Evolutionary conservation across 164 flowering plant species (phyloP), one percentile per base, ranked within the genome.

Genomic region (Chimonanthus salicifolius): DNA sequence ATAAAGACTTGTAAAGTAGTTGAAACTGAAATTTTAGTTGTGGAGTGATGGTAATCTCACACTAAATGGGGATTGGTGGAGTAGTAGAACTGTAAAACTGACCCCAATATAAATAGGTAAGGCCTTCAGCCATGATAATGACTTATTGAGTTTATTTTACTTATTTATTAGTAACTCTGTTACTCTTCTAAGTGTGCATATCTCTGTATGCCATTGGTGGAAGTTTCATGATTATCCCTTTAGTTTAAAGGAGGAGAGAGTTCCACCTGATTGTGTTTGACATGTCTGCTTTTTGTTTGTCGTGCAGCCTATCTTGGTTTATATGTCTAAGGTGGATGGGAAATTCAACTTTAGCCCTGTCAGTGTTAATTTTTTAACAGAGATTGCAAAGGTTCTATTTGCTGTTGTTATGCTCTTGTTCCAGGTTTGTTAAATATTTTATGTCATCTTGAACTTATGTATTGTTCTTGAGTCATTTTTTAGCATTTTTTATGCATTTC

Each of bases 271-370:
- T 6, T 3, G n/a, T 18, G 16, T 3, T 48, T 47, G 68, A n/a
- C 7, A 3, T 48, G 18, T 60, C 67, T 58, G 43, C 50, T 71
- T 46, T 18, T 68, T 68, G 69, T 68, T 72, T 76, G 71, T 79
- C 6, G 75, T 78, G 80, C 87, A 94, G 99, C 99, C 99, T 64
- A 84, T 94, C 69, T 81, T 94, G 84, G 99, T 94, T 62, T 94
- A 78, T 81, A 92, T 91, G 97, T 94, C 98, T 72, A 94, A 94
- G 87, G 98, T 92, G 72, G 98, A 94, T 87, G 99, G 99, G 67
- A 82, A 76, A n/a, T 94, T 94, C 87, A 85, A 87, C 74, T 94
- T 92, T 83, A 94, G 98, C 79, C 99, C 99, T 5, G 78, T 94
- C 47, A 92, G 99, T 78, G 99, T 94, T 58, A 94, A 94, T 85